Evolutionary conservation across 768 basidiomycete species (phyloP), one percentile per base, ranked within the genome.

Genomic region (Pluteus cervinus): DNA sequence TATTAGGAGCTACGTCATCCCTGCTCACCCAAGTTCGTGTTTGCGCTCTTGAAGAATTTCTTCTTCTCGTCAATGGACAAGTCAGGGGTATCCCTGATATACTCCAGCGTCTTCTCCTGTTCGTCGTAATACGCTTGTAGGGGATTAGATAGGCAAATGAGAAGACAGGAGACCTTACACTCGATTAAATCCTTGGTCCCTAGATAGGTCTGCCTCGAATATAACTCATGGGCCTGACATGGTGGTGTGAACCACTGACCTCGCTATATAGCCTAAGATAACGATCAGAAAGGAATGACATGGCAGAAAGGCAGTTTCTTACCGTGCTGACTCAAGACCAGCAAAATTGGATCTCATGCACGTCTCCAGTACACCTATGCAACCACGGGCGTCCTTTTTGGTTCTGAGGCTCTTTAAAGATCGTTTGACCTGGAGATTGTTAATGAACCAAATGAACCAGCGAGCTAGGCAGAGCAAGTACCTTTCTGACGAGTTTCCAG

Each of bases 331-430:
- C 61, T 96, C 93, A 3, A 88, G 79, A 0, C 88, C 96, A 10
- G 87, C 96, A 63, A 97, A 99, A 56, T 96, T 97, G 16, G 79
- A 75, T 37, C 92, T 72, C 29, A 97, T 73, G 47, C 89, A 96
- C 0, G 89, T 88, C 50, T 94, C 90, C 24, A 99, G 63, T 0
- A 97, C 86, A 4, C 89, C 92, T 29, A 94, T 73, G 33, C 93
- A 74, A 0, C 87, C 91, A 41, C 86, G 77, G 3, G 77, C 82
- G 54, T 99, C 93, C 23, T 81, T 79, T 47, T 74, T 79, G 45
- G 80, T 76, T 46, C 93, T 68, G 20, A 91, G 58, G 16, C 65
- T 72, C 42, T 63, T 75, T 36, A 97, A 62, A 1, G 90, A 93
- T 23, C 75, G 71, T 46, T 73, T 74, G 18, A 94, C 89, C 79